Evolutionary conservation across 2,329 filamentous ascomycete species (phyloP).

Genomic region (Septoria linicola): DNA sequence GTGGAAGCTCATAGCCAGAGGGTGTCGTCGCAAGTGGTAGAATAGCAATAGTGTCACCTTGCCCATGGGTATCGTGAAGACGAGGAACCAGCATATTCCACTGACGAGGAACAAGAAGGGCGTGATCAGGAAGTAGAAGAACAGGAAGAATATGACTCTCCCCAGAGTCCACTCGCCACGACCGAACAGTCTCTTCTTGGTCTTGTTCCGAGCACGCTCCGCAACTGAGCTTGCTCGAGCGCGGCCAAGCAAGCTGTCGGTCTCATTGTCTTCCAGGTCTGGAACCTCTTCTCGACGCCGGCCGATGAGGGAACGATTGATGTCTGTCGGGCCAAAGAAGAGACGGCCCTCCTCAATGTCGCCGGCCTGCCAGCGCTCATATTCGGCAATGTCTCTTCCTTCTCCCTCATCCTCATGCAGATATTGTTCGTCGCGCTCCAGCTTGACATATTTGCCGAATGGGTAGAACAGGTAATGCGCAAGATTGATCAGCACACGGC

Average conservation of each 20-base stretch:
- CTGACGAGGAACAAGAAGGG: constrained; percentile 84
- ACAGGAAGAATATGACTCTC: constrained; percentile 90
- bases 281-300: constrained; percentile 85
- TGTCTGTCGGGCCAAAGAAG: constrained; percentile 80
- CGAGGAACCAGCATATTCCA: constrained; percentile 87
- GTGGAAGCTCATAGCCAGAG: constrained; percentile 88
- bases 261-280: constrained; percentile 70
- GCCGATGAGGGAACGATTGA: constrained; percentile 75
- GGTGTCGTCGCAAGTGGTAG: constrained; percentile 87
- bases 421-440: constrained; percentile 92
- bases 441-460: constrained; percentile 91
- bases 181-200: constrained; percentile 87
- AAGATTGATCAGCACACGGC: constrained; percentile 78
- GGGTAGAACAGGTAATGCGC: constrained; percentile 89
- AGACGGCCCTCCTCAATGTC: constrained; percentile 93
- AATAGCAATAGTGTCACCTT: constrained; percentile 88
- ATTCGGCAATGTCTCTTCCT: constrained; percentile 95
- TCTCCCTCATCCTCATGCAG: constrained; percentile 92
- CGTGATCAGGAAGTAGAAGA: constrained; percentile 91
- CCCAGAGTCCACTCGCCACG: constrained; percentile 94
- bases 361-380: constrained; percentile 98
- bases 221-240: constrained; percentile 30
- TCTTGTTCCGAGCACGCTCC: constrained; percentile 28
- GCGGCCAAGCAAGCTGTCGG: constrained; percentile 79
- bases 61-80: constrained; percentile 98